Conservation (phyloP, 2,329 filamentous ascomycete genomes). For the Hypocrella siamensis region DNA sequence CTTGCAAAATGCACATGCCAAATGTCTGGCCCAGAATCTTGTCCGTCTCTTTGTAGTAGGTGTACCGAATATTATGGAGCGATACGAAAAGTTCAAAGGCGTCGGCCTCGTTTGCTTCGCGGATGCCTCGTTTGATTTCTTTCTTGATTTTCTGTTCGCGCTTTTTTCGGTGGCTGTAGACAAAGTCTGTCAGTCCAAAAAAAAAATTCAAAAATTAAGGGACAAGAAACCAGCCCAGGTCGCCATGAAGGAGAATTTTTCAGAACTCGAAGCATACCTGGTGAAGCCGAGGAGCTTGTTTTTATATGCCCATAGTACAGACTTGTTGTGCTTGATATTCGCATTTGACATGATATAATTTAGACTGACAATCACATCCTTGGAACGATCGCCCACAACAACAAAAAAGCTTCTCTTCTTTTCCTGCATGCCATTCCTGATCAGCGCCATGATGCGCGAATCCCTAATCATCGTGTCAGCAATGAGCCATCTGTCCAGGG, state of each 20-base stretch:
- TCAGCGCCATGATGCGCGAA: constrained; percentile 78
- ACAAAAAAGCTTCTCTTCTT: constrained; percentile 99
- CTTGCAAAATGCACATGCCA: constrained; percentile 95
- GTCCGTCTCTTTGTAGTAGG: constrained; percentile 99
- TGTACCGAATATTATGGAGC: constrained; percentile 93
- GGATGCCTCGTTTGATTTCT: constrained; percentile 86
- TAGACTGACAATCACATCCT: constrained; percentile 88
- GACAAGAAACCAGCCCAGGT: too few species aligned
- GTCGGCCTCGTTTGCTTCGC: constrained; percentile 84
- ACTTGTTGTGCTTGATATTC: constrained; percentile 81
- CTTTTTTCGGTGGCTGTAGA: constrained; percentile 83
- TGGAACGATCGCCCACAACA: constrained; percentile 77
- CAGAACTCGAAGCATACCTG: constrained; percentile 25
- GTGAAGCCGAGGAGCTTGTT: constrained; percentile 92
- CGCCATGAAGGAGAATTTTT: not conserved
- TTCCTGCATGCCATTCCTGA: constrained; percentile 81
- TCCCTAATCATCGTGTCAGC: constrained; percentile 38
- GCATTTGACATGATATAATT: constrained; percentile 86
- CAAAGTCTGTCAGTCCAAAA: too few species aligned
- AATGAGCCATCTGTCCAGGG: too few species aligned
- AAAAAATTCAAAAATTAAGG: too few species aligned
- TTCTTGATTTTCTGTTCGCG: constrained; percentile 97
- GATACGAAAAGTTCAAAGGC: constrained; percentile 96
- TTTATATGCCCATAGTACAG: constrained; percentile 96
- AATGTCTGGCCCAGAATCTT: constrained; percentile 98